Base-by-base conservation (phyloP, 176 grass and related monocot species). In the Tillandsia fasciculata region DNA sequence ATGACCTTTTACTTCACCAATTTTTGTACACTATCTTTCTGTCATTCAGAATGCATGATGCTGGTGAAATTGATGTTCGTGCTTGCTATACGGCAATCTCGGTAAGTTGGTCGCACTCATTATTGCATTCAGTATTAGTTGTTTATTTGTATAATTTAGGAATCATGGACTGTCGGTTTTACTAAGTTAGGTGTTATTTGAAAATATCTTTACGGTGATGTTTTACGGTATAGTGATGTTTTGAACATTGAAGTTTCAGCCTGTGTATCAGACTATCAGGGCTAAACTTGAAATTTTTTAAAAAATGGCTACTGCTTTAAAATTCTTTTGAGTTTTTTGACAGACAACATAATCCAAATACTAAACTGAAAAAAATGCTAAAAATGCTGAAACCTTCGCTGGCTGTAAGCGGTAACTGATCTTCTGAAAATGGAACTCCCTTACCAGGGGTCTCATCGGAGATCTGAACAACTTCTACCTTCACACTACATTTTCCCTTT, bases 31-130 rank as follows among this genome's bases (percentile, higher is more conserved):
- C 2, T 28, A 17, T 47, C 53, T 72, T 78, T 33, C 47, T 69
- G 79, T 66, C 50, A 49, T 48, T 66, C 72, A 97, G 89, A 79
- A 97, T 97, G 93, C 93, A 97, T 76, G 68, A 90, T 63, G 73
- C 71, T 68, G 93, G 93, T 75, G 93, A 97, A 85, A 87, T 90
- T 57, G 93, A 97, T 87, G 93, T 87, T 27, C 86, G 89, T 67
- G 87, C 93, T 81, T 87, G 86, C 64, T 97, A 97, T 73, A 92
- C 86, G 22, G 89, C 89, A 76, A 74, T 92, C 58, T 90, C 93
- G 12, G 93, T 97, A 77, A 77, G 89, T 80, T 75, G 64, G 11
- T 64, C 74, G 14, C 22, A 20, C 2, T 48, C 18, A 1, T 11
- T 24, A 24, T 54, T 82, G 29, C 20, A 11, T 70, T 83, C 77